phyloP scores from a whole-genome alignment of 495 filamentous ascomycete genomes.

The Bacidia gigantensis region DNA sequence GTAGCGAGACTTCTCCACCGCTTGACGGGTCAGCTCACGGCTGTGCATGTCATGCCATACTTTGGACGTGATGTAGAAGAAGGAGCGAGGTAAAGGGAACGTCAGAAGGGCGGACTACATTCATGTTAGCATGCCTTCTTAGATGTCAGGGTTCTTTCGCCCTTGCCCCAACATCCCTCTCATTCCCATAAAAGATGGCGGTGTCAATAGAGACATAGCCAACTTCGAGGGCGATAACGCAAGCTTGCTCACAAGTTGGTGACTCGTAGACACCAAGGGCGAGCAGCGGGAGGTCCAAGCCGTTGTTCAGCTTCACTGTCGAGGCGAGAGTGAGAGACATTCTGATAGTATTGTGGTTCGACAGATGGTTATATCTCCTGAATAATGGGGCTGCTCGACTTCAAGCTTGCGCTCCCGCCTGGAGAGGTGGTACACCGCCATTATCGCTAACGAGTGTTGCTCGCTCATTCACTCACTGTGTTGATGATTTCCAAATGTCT shows the following conservation, averaged over 20 bases:
- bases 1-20: conserved; percentile 37
- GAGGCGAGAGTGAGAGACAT: conserved; percentile 6
- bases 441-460: too few species aligned
- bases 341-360: too few species aligned
- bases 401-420: too few species aligned
- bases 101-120: conserved; percentile 36
- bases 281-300: not conserved
- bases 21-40: conserved; percentile 26
- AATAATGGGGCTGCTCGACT: too few species aligned
- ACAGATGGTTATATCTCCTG: too few species aligned
- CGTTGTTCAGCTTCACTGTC: conserved; percentile 1
- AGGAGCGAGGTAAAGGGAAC: conserved; percentile 42
- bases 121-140: not conserved
- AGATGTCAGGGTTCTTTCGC: not conserved
- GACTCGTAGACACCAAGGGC: conserved; percentile 2
- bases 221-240: conserved; percentile 16
- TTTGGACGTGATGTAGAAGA: conserved; percentile 63
- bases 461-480: too few species aligned
- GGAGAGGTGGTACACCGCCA: too few species aligned
- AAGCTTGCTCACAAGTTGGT: conserved; percentile 4
- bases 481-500: too few species aligned
- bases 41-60: conserved; percentile 42
- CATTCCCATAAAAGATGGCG: conserved; percentile 29
- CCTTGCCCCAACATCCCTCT: conserved; percentile 26
- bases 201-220: conserved; percentile 31